Percentiles rank a stretch among this genome's conserved stretches.
Evolutionary conservation across 2,329 filamentous ascomycete genomes (phyloP).

Genomic region (Hypomyces perniciosus): DNA sequence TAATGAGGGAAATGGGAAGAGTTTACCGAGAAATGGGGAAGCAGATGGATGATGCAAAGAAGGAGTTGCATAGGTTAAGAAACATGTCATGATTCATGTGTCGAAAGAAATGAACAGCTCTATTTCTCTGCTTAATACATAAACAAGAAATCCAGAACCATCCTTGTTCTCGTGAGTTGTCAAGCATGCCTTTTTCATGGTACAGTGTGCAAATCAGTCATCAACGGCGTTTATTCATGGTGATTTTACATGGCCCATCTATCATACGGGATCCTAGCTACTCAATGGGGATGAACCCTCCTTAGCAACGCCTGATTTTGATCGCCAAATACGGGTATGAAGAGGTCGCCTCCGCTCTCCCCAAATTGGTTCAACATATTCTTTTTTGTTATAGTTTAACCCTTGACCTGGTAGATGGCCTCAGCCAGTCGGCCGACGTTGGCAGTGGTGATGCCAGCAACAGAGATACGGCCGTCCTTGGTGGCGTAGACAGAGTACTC

Average conservation of each 20-base stretch:
- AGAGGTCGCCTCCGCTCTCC: background rate
- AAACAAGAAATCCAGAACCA: too few species aligned
- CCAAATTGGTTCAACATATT: background rate
- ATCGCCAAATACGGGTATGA: background rate
- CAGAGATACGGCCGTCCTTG: slow-evolving; percentile 82
- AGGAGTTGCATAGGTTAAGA: slow-evolving; percentile 37
- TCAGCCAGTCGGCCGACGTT: slow-evolving; percentile 78
- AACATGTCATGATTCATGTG: slow-evolving; percentile 1
- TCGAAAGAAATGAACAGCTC: background rate
- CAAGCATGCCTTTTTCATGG: background rate
- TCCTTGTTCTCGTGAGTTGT: too few species aligned
- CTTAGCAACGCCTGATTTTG: background rate
- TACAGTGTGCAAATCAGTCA: background rate
- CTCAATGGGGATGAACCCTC: background rate
- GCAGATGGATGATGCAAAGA: slow-evolving; percentile 44
- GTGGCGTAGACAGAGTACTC: slow-evolving; percentile 98
- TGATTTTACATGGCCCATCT: slow-evolving; percentile 13
- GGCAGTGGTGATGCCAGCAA: slow-evolving; percentile 73
- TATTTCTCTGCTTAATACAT: too few species aligned
- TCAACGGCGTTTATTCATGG: slow-evolving; percentile 8
- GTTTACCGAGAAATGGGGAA: slow-evolving; percentile 45
- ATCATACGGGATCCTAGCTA: background rate
- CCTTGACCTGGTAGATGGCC: slow-evolving; percentile 79
- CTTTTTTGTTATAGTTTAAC: slow-evolving; percentile 33
- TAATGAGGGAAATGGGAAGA: slow-evolving; percentile 48